These are phyloP conservation scores for Monosporascus cannonballus DNA, from an alignment of 2,329 filamentous ascomycete genomes.

Conservation along the genomic window DNA sequence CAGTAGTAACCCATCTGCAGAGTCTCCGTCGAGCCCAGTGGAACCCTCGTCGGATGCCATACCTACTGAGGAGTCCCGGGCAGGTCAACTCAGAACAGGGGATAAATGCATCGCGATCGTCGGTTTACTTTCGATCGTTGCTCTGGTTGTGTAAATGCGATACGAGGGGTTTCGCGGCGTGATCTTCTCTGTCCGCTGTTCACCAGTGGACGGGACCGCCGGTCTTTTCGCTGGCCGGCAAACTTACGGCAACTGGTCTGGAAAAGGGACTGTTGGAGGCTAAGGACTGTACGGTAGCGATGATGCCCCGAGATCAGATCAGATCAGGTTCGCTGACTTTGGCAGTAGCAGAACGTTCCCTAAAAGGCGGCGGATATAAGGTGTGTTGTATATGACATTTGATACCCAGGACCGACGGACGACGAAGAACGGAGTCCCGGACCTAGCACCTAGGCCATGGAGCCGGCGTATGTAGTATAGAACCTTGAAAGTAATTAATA, in stretches of 20 bases:
- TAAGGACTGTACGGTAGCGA: too few relatives aligned
- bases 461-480: background rate
- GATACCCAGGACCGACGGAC: background rate
- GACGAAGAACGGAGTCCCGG: background rate
- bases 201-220: too few relatives aligned
- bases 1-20: background rate
- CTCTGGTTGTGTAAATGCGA: constrained; percentile 14
- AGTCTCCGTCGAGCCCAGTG: constrained; percentile 7
- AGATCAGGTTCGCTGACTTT: background rate
- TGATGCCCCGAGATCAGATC: too few relatives aligned
- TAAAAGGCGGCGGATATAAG: background rate
- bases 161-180: background rate
- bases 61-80: constrained; percentile 14
- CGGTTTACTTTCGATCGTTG: constrained; percentile 14
- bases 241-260: too few relatives aligned
- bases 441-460: background rate
- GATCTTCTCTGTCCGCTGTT: background rate
- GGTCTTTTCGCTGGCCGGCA: too few relatives aligned
- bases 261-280: too few relatives aligned
- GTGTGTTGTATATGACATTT: background rate
- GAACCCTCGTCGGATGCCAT: constrained; percentile 7
- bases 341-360: background rate
- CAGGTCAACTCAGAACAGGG: constrained; percentile 13
- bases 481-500: too few relatives aligned
- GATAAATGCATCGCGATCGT: constrained; percentile 11